Evolutionary conservation across 148 eudicot species (phyloP), one percentile per base, ranked within the genome.

Genomic region (Nyssa sinensis): DNA sequence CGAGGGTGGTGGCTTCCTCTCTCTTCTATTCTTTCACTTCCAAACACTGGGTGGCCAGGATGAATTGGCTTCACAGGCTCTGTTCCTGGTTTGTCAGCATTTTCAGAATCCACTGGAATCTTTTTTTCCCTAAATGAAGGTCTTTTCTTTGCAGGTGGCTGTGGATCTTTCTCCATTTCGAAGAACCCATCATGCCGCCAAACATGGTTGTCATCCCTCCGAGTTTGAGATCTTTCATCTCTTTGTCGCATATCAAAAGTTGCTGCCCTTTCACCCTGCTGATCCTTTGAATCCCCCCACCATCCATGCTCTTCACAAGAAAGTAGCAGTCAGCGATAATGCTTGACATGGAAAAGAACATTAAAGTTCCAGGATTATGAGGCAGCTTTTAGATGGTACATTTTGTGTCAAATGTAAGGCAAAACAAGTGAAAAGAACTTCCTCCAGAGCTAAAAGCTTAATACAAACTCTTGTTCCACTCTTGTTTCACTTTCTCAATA

Each of bases 51-150:
- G 35, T 49, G 70, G 28, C 78, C 73, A 3, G 78, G 74, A 53
- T 63, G 78, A 16, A 71, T 34, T 39, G 71, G 70, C 75, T 80
- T 83, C 25, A 37, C 67, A 71, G 82, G 65, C 24, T 86, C 87
- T 9, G 78, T 30, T 37, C 66, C 85, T 66, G 77, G 47, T 62
- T 86, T 77, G 17, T 51, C 73, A 13, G 8, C 51, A 30, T 73
- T 76, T 71, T 86, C 77, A 37, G 88, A 32, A 72, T 84, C 83
- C 1, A 25, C 69, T 3, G 86, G 82, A 32, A 74, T 69, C 80
- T 94, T 94, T 77, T 88, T 86, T 86, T 94, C 98, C 37, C 91
- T 86, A 67, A 94, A 94, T 53, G 88, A 81, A 24, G 91, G 96
- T 74, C 97, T 87, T 75, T 88, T 94, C 82, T 81, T 88, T 34